Base-by-base conservation (phyloP, 352 stramenopile genomes). In the Phytophthora foliorum region DNA sequence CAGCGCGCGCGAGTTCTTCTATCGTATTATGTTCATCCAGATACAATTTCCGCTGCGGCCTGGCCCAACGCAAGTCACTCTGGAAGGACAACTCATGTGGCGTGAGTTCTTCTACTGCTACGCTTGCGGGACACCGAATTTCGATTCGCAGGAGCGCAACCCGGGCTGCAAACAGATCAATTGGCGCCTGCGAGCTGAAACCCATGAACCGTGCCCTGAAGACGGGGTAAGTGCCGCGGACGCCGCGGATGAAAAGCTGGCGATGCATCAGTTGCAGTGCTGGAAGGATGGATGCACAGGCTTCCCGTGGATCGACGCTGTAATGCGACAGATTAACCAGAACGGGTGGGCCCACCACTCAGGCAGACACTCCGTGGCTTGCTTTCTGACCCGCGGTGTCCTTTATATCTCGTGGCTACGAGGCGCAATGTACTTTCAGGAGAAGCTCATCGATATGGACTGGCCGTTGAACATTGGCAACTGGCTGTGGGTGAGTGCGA, bases 391-490 rank as follows among this genome's bases (percentile, higher is more conserved):
- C 9, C 78, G 97, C 21, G 97, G 97, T 7, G 96, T 99, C 67
- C 78, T 99, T 16, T 99, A 93, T 73, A 91, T 98, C 57, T 94
- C 81, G 68, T 99, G 97, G 97, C 84, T 98, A 46, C 76, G 89
- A 29, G 97, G 96, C 6, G 92, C 91, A 8, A 74, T 77, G 22
- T 94, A 97, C 21, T 97, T 90, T 74, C 95, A 99, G 63, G 83
- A 94, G 60, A 88, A 97, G 32, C 82, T 99, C 3, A 80, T 99
- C 34, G 97, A 99, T 75, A 78, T 97, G 22, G 97, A 99, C 71
- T 99, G 96, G 87, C 72, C 88, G 2, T 69, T 99, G n/a, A 99
- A 99, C 80, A 91, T 97, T 59, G 98, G 97, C 77, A 99, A 99
- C 69, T 99, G 97, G 97, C 85, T 98, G 46, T 99, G 97, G 96